A percentile compares a stretch with the other conserved stretches of the same genome.
Conservation (phyloP, 2,329 filamentous ascomycete genomes). For the Ceratocystis destructans region DNA sequence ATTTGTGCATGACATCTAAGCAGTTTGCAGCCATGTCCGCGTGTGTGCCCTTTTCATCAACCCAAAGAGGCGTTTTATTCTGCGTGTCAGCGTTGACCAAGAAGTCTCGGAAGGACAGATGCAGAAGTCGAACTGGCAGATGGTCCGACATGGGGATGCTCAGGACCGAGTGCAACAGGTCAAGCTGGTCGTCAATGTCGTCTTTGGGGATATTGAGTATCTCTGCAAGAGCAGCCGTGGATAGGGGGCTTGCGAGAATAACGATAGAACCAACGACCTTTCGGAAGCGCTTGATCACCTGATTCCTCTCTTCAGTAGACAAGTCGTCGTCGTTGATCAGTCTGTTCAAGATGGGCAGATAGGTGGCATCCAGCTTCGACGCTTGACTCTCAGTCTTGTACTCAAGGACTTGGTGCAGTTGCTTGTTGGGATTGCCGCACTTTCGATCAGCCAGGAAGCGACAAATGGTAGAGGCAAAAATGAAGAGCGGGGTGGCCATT, state of each 20-base stretch:
- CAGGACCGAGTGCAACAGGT: neutral
- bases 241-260: neutral
- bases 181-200: neutral
- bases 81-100: neutral
- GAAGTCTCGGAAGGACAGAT: constrained; percentile 1
- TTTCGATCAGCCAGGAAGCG: neutral
- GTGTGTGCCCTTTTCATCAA: neutral
- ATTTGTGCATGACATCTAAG: neutral
- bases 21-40: neutral
- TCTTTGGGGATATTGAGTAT: neutral
- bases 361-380: neutral
- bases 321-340: neutral
- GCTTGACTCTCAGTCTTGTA: neutral
- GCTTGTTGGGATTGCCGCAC: neutral
- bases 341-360: neutral
- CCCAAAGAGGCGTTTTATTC: neutral
- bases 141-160: neutral
- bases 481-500: neutral
- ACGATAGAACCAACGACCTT: neutral
- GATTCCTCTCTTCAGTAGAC: neutral
- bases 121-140: neutral
- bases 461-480: neutral
- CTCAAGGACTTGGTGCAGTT: neutral
- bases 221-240: neutral
- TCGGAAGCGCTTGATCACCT: neutral